Conservation (phyloP, 192 early-diverging fungal species). For the Rhizophagus sp. region DNA sequence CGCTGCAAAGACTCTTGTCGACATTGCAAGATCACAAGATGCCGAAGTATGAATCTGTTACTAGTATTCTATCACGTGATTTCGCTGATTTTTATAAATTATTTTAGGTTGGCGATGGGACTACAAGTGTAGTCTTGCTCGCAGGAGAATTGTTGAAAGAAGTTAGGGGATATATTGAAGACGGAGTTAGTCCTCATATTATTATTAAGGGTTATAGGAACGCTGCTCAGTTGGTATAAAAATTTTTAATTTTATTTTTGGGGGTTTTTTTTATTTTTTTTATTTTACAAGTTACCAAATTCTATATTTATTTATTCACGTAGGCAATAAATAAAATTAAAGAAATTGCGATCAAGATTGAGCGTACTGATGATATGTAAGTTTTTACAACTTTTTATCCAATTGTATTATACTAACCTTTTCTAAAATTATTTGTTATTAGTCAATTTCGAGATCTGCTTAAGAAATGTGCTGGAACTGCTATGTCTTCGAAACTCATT, state of each 20-base stretch:
- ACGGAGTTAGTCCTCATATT: conserved; percentile 90
- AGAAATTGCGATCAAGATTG: conserved; percentile 87
- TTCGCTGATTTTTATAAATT: conserved; percentile 4
- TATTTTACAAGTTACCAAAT: not conserved
- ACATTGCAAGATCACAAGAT: conserved; percentile 98
- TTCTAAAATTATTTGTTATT: conserved; percentile 7
- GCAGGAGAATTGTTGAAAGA: conserved; percentile 98
- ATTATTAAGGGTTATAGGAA: conserved; percentile 95
- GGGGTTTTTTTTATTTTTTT: too few relatives aligned
- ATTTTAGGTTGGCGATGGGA: conserved; percentile 90
- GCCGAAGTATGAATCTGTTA: conserved; percentile 67
- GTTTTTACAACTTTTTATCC: conserved; percentile 10
- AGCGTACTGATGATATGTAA: conserved; percentile 73
- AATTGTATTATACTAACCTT: not conserved
- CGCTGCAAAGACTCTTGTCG: conserved; percentile 96
- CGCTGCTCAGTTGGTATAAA: conserved; percentile 76
- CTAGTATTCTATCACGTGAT: not conserved
- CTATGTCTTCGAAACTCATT: conserved; percentile 98
- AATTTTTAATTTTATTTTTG: not conserved
- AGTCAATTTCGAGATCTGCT: conserved; percentile 88
- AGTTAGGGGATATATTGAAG: conserved; percentile 90
- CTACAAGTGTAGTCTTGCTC: conserved; percentile 94
- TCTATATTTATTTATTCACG: too few relatives aligned
- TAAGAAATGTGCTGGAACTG: conserved; percentile 95
- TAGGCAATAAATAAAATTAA: conserved; percentile 88